Evolutionary conservation across 768 basidiomycete species (phyloP).

Genomic region (Gyrodon lividus): DNA sequence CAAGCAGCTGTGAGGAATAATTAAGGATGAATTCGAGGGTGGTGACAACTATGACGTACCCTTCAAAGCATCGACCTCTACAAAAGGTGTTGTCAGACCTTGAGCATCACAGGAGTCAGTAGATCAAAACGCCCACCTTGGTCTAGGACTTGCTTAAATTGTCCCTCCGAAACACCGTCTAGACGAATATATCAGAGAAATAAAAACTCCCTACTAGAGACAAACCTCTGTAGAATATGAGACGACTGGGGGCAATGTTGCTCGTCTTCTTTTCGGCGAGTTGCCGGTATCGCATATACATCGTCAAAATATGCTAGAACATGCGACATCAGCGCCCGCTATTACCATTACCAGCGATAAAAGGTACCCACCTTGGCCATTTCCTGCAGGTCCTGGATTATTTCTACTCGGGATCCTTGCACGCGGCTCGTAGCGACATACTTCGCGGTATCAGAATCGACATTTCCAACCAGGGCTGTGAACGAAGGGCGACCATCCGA

Average conservation of each 20-base stretch:
- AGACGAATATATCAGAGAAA: constrained; percentile 2
- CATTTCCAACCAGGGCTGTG: constrained; percentile 75
- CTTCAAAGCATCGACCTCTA: constrained; percentile 60
- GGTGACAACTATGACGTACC: constrained; percentile 36
- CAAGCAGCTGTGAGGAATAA: constrained; percentile 54
- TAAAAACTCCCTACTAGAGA: not conserved
- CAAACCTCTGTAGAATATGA: constrained; percentile 77
- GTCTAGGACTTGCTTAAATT: constrained; percentile 49
- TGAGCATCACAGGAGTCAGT: not conserved
- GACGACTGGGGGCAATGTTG: constrained; percentile 54
- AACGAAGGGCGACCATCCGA: constrained; percentile 79
- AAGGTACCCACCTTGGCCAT: constrained; percentile 55
- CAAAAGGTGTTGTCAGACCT: constrained; percentile 1
- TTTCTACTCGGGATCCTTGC: constrained; percentile 69
- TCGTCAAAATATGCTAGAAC: constrained; percentile 48
- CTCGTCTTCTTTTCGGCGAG: constrained; percentile 48
- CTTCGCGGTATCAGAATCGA: constrained; percentile 74
- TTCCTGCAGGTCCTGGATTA: constrained; percentile 65
- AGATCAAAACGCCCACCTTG: constrained; percentile 40
- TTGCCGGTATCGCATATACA: constrained; percentile 59
- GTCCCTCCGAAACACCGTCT: constrained; percentile 60
- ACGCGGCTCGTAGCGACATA: constrained; percentile 63
- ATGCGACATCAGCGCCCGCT: constrained; percentile 10
- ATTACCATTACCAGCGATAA: not conserved
- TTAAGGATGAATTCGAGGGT: constrained; percentile 3